A percentile compares a stretch with the other conserved stretches of the same genome.
Conservation (phyloP, 805 yeast species). For the Spathaspora sp. region DNA sequence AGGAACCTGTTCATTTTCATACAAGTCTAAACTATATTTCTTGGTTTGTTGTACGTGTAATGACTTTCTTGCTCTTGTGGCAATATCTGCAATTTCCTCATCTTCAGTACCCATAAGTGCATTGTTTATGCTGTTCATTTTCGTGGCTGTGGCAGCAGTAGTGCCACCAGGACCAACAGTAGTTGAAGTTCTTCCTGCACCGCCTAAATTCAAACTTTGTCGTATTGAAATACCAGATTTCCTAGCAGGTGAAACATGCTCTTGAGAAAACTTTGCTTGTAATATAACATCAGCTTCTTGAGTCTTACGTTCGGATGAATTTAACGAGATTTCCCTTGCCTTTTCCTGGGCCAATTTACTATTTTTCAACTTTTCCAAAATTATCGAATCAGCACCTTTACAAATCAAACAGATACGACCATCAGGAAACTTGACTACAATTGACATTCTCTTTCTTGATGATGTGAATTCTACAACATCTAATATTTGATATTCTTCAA, state of each 20-base stretch:
- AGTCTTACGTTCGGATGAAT: constrained; percentile 59
- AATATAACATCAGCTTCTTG: constrained; percentile 75
- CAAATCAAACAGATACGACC: constrained; percentile 72
- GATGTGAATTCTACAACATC: constrained; percentile 86
- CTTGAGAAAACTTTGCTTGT: constrained; percentile 46
- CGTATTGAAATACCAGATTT: constrained; percentile 30
- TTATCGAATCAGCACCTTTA: constrained; percentile 94
- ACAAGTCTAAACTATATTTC: constrained; percentile 41
- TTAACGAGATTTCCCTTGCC: constrained; percentile 56
- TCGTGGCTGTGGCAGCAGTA: constrained; percentile 6
- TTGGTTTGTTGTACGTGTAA: constrained; percentile 56
- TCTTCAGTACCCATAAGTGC: constrained; percentile 40
- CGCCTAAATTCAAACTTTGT: constrained; percentile 20
- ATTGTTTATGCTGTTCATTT: constrained; percentile 47
- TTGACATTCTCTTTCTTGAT: constrained; percentile 89
- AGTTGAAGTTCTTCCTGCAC: not conserved
- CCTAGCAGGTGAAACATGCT: constrained; percentile 13
- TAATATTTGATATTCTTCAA: constrained; percentile 69
- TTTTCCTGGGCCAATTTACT: constrained; percentile 58
- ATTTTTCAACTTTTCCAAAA: constrained; percentile 67
- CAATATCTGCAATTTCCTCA: constrained; percentile 52
- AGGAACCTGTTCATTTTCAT: constrained; percentile 1
- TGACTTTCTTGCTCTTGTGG: constrained; percentile 51
- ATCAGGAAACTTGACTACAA: constrained; percentile 75
- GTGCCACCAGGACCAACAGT: too few species aligned